Conservation (phyloP, 1,284 basidiomycete genomes). For the Cutaneotrichosporon sp. region DNA sequence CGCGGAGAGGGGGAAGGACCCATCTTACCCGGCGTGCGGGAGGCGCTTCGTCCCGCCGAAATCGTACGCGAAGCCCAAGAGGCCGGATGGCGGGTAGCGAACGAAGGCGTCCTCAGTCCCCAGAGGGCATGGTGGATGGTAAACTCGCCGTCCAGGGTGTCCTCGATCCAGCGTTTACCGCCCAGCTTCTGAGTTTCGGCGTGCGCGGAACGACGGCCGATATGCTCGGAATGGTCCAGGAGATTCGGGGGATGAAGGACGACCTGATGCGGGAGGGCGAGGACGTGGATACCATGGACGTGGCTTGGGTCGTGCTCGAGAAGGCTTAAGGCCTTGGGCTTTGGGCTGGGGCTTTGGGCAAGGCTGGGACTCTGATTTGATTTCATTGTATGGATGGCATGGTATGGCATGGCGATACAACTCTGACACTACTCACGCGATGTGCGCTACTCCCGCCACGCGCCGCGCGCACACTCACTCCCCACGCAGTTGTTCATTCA, state of each 20-base stretch:
- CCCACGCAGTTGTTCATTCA: no score
- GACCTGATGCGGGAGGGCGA: neutral
- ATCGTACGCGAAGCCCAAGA: neutral
- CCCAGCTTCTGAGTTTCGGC: neutral
- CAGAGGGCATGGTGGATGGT: constrained; percentile 10
- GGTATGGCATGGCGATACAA: no score
- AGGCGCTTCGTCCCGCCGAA: constrained; percentile 6
- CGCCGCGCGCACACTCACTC: no score
- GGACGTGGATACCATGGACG: constrained; percentile 10
- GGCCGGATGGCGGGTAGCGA: neutral
- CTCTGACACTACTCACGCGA: no score
- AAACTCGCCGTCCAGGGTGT: constrained; percentile 5
- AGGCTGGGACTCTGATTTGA: no score
- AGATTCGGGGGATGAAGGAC: constrained; percentile 8
- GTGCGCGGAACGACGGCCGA: neutral
- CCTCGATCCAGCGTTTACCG: neutral
- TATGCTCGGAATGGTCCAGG: constrained; percentile 1
- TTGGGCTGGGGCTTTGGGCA: no score
- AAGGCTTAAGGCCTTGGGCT: neutral
- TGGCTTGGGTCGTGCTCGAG: constrained; percentile 9
- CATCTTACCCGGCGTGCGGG: neutral
- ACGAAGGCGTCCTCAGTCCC: neutral
- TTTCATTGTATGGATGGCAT: no score
- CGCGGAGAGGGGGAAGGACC: neutral
- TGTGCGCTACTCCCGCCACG: no score